phyloP scores from a whole-genome alignment of 306 rosid species.

The Sindora glabra region DNA sequence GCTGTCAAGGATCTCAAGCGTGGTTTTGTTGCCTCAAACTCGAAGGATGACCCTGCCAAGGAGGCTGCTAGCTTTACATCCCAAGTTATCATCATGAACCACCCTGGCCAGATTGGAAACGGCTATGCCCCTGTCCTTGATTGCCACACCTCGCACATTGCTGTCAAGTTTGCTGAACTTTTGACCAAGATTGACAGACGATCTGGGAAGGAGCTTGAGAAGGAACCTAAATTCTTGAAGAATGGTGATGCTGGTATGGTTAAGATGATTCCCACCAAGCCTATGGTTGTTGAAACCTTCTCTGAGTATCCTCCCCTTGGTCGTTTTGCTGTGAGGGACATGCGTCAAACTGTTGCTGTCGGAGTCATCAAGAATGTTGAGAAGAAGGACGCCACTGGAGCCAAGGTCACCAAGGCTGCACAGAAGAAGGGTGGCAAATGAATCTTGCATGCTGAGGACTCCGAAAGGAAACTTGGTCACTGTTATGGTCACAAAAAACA shows the following conservation, averaged over 20 bases:
- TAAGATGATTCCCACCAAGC: slow-evolving; percentile 38
- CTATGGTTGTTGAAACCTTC: slow-evolving; percentile 36
- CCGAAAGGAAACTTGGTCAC: background rate
- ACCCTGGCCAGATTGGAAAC: too few relatives aligned
- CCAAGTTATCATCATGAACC: too few relatives aligned
- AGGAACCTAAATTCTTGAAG: too few relatives aligned
- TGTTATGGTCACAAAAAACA: background rate
- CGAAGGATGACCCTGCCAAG: too few relatives aligned
- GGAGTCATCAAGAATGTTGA: too few relatives aligned
- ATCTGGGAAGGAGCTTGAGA: too few relatives aligned
- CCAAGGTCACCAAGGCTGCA: slow-evolving; percentile 38
- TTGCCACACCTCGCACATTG: slow-evolving; percentile 60
- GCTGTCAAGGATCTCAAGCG: slow-evolving; percentile 43
- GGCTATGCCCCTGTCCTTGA: slow-evolving; percentile 49
- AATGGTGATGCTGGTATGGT: slow-evolving; percentile 32
- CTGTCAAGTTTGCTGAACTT: slow-evolving; percentile 40
- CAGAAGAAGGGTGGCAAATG: slow-evolving; percentile 29
- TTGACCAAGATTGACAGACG: slow-evolving; percentile 47
- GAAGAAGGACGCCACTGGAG: slow-evolving; percentile 32
- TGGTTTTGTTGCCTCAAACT: slow-evolving; percentile 33
- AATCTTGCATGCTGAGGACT: background rate
- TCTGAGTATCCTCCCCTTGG: slow-evolving; percentile 44
- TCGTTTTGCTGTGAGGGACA: slow-evolving; percentile 55
- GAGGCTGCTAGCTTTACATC: too few relatives aligned
- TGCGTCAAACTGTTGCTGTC: too few relatives aligned